Conservation (phyloP, 192 early-diverging fungal genomes). For the Coemansia sp. region DNA sequence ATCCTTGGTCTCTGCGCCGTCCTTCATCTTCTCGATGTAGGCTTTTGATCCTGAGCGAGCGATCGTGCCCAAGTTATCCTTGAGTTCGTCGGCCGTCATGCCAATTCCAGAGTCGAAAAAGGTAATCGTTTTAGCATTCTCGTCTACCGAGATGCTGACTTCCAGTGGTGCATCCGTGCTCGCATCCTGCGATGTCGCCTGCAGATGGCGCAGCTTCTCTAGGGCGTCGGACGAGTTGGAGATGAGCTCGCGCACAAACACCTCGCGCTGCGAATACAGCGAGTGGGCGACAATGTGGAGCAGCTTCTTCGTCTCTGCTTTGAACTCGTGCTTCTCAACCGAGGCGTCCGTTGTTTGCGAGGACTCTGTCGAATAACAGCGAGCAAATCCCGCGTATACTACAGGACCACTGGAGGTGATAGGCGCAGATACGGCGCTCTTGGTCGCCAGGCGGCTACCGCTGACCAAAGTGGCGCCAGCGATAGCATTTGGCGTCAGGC, state of each 20-base stretch:
- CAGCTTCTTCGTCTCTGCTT: conserved; percentile 88
- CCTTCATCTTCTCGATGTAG: conserved; percentile 71
- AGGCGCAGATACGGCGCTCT: background rate
- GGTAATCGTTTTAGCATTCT: conserved; percentile 71
- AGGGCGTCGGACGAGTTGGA: conserved; percentile 97
- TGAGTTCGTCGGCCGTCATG: conserved; percentile 89
- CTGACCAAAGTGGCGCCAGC: background rate
- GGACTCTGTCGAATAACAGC: conserved; percentile 36
- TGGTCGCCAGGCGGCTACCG: conserved; percentile 3
- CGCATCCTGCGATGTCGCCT: conserved; percentile 80
- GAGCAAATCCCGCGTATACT: background rate
- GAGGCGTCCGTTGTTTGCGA: conserved; percentile 8
- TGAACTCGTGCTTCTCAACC: conserved; percentile 68
- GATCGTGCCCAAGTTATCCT: conserved; percentile 94
- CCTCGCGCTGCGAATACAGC: conserved; percentile 93
- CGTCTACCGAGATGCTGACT: conserved; percentile 80
- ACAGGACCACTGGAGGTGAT: background rate
- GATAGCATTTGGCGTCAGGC: conserved; percentile 1
- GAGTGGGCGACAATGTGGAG: conserved; percentile 97
- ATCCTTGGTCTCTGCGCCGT: conserved; percentile 53
- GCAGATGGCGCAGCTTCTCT: conserved; percentile 87
- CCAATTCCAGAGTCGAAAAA: conserved; percentile 95
- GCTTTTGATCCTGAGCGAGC: conserved; percentile 95
- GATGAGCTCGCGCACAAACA: conserved; percentile 96
- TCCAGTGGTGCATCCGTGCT: conserved; percentile 78